Evolutionary conservation across 2,329 filamentous ascomycete species (phyloP).

Genomic region (Aspergillus pseudoglaucus): DNA sequence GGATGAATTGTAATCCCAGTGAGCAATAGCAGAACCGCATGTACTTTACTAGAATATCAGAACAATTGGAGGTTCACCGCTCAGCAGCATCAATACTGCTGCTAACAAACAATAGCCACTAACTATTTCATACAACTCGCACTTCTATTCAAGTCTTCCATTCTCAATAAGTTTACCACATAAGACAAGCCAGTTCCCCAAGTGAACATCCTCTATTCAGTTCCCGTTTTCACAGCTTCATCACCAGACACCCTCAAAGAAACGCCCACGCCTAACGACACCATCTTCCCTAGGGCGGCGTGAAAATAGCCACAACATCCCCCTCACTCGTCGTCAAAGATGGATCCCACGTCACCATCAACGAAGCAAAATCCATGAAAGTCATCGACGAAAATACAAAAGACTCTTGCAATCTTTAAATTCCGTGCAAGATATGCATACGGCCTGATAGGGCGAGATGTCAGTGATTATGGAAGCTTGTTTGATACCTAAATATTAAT

Average conservation of each 20-base stretch:
- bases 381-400: slow-evolving; percentile 10
- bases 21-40: not conserved
- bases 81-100: too few relatives aligned
- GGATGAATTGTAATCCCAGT: slow-evolving; percentile 17
- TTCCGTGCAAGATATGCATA: slow-evolving; percentile 11
- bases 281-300: slow-evolving; percentile 7
- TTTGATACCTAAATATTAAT: slow-evolving; percentile 18
- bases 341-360: slow-evolving; percentile 9
- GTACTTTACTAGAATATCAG: too few relatives aligned
- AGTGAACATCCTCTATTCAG: not conserved
- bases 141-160: not conserved
- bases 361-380: slow-evolving; percentile 13
- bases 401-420: slow-evolving; percentile 10
- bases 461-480: slow-evolving; percentile 9
- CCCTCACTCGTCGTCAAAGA: slow-evolving; percentile 13
- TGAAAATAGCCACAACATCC: slow-evolving; percentile 12
- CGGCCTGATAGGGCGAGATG: slow-evolving; percentile 10
- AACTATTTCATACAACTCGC: too few relatives aligned
- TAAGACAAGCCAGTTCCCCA: not conserved
- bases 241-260: not conserved
- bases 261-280: not conserved
- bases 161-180: not conserved
- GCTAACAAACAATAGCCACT: too few relatives aligned
- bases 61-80: too few relatives aligned
- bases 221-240: not conserved